These are phyloP conservation scores for Berberis thunbergii DNA, from an alignment of 164 flowering plant genomes.

Conservation along the genomic window DNA sequence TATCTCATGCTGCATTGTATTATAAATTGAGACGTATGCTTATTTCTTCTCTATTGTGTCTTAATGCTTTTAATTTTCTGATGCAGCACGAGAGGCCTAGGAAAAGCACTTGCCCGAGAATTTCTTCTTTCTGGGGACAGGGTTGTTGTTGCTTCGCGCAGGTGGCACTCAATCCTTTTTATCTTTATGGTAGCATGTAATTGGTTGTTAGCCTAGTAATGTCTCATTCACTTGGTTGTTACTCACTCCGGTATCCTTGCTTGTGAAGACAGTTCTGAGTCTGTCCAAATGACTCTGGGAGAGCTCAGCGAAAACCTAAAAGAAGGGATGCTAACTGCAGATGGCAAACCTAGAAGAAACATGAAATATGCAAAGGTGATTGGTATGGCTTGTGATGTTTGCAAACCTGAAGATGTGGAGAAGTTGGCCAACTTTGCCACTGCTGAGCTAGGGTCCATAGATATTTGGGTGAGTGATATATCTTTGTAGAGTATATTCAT, in stretches of 20 bases:
- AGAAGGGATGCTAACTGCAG: slow-evolving; percentile 37
- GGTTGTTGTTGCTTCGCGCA: slow-evolving; percentile 87
- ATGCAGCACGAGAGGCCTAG: slow-evolving; percentile 87
- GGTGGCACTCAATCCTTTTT: slow-evolving; percentile 32
- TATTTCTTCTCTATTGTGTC: not conserved
- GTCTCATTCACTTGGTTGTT: not conserved
- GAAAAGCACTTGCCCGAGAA: slow-evolving; percentile 96
- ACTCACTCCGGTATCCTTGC: slow-evolving; percentile 6
- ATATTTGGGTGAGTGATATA: slow-evolving; percentile 72
- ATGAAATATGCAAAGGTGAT: slow-evolving; percentile 59
- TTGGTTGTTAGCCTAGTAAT: not conserved
- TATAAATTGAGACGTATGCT: not conserved
- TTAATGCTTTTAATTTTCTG: not conserved
- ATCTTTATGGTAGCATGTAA: not conserved
- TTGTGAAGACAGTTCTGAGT: slow-evolving; percentile 58
- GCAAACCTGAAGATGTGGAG: slow-evolving; percentile 64
- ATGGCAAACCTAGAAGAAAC: slow-evolving; percentile 26
- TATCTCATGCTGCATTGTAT: too few species aligned
- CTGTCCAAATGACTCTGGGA: slow-evolving; percentile 58
- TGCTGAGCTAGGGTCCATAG: slow-evolving; percentile 66
- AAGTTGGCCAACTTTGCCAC: slow-evolving; percentile 73
- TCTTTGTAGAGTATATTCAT: not conserved
- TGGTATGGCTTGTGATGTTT: slow-evolving; percentile 88
- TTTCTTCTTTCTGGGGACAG: slow-evolving; percentile 95
- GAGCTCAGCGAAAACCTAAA: slow-evolving; percentile 71